Evolutionary conservation across 805 yeast species (phyloP).

Genomic region (Candida hispaniensis): DNA sequence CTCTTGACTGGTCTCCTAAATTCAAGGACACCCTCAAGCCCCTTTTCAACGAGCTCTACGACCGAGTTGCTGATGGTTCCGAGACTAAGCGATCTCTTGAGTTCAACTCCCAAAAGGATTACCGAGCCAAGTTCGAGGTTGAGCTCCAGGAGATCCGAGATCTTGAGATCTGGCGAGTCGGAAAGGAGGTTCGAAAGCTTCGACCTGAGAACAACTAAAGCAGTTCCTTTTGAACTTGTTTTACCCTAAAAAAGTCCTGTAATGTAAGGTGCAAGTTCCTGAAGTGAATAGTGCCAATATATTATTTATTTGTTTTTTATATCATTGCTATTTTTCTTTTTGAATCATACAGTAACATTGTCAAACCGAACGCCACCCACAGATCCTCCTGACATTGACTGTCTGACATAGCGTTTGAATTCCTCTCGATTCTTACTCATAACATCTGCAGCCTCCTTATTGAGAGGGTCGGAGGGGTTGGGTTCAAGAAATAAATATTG

Average conservation of each 20-base stretch:
- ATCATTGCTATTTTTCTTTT: no score
- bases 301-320: slow-evolving; percentile 15
- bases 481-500: slow-evolving; percentile 82
- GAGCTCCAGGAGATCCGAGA: slow-evolving; percentile 89
- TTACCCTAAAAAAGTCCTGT: slow-evolving; percentile 5
- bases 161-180: slow-evolving; percentile 99
- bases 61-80: slow-evolving; percentile 87
- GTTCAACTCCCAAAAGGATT: slow-evolving; percentile 96
- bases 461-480: slow-evolving; percentile 83
- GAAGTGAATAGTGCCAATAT: slow-evolving; percentile 16
- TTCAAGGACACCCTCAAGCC: slow-evolving; percentile 99
- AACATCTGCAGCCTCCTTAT: slow-evolving; percentile 38
- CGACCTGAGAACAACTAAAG: slow-evolving; percentile 94
- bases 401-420: slow-evolving; percentile 48
- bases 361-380: slow-evolving; percentile 54
- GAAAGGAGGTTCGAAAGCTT: slow-evolving; percentile 98
- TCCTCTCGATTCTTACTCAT: slow-evolving; percentile 27
- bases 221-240: background rate
- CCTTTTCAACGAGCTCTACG: slow-evolving; percentile 92
- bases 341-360: no score
- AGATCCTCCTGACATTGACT: slow-evolving; percentile 63
- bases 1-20: slow-evolving; percentile 99
- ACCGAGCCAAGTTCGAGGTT: slow-evolving; percentile 90
- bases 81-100: slow-evolving; percentile 98
- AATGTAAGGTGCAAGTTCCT: no score